phyloP scores from a whole-genome alignment of 2,329 filamentous ascomycete genomes.

The Pyricularia pennisetigena region DNA sequence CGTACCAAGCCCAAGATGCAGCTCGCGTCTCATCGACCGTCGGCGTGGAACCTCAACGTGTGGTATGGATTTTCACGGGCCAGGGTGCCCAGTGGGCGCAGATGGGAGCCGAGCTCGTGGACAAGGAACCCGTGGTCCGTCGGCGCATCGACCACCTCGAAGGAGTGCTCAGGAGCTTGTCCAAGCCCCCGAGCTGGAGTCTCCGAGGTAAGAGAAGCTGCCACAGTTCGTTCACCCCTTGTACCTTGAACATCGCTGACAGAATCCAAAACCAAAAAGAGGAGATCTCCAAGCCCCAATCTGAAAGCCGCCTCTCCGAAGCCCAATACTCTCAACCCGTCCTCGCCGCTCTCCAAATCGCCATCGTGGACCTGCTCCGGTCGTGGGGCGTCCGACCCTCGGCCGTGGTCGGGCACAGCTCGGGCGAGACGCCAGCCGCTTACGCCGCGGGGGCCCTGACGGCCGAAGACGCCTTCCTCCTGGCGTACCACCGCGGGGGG shows the following conservation, averaged over 20 bases:
- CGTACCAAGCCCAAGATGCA: not conserved
- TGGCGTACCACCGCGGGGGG: conserved; percentile 12
- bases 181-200: conserved; percentile 18
- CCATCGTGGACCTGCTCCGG: conserved; percentile 18
- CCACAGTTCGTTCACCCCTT: too few species aligned
- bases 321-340: conserved; percentile 7
- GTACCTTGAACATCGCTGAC: not conserved
- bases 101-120: conserved; percentile 20
- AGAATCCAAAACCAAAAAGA: not conserved
- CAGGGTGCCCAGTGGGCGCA: conserved; percentile 22
- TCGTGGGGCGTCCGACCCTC: conserved; percentile 8
- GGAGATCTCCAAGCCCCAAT: conserved; percentile 1
- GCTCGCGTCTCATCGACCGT: not conserved
- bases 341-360: conserved; percentile 16
- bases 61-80: conserved; percentile 19
- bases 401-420: conserved; percentile 12
- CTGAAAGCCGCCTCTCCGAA: conserved; percentile 8
- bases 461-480: conserved; percentile 8
- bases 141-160: conserved; percentile 3
- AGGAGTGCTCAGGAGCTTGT: conserved; percentile 7
- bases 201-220: not conserved
- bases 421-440: conserved; percentile 12
- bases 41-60: not conserved
- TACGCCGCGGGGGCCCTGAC: conserved; percentile 10
- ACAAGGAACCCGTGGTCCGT: not conserved